Evolutionary conservation across 305 asterid genomes (phyloP), one percentile per base, ranked within the genome.

Genomic region (Solanum hybrid): DNA sequence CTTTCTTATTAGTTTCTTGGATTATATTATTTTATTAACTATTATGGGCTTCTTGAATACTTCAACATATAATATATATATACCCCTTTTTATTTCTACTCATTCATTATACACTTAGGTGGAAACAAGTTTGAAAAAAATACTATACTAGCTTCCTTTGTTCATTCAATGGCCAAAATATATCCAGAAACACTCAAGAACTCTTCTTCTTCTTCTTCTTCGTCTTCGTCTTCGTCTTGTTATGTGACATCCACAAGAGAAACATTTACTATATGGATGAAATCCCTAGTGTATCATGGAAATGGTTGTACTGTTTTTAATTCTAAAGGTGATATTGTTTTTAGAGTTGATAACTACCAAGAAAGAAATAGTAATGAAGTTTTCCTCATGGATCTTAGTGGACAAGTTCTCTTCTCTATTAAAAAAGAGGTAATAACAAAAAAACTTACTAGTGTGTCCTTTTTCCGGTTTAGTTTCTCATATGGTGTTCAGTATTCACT

Each of bases 201-300:
- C 32, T 38, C 56, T 34, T 34, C 35, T 34, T 34, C 35, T 42
- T 17, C 60, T 46, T 42, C 64, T 5, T 46, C 64, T 0, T 51
- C 66, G 0, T 17, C 69, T 7, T 56, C 24, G 1, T 38, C 46
- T 38, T 35, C 88, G 51, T 20, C 89, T 79, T 75, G 87, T 29
- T 90, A 89, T 78, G 37, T 87, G 26, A 89, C 93, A 1, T 91
- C 92, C 20, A 93, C 90, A 90, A 93, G 93, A 85, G 95, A 96
- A 91, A 93, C 91, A n/a, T 95, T 91, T 91, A 96, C 97, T 0
- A 73, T 95, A 35, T 96, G 98, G 98, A 94, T 95, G 98, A 96
- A 95, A 88, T 96, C 98, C 20, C 96, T 95, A 0, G 94, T 96
- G 82, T 94, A 92, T 88, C 92, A 95, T 79, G 94, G 96, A 2